These are phyloP conservation scores for Angomonas ambiguus DNA, from an alignment of 208 protist species.

Conservation along the genomic window DNA sequence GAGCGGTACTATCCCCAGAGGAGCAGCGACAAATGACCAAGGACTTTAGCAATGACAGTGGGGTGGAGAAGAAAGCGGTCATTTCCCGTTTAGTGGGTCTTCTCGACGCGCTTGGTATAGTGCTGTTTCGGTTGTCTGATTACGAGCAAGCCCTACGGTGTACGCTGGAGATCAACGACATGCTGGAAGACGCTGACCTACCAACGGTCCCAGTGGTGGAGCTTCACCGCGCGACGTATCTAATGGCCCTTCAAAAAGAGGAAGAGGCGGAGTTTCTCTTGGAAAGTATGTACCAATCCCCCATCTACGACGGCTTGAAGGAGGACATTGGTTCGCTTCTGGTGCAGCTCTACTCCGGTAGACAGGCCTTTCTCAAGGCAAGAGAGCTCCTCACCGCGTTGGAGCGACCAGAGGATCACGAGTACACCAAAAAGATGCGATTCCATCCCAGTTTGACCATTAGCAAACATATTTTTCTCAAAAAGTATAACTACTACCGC, in stretches of 20 bases:
- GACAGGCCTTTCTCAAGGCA: conserved; percentile 70
- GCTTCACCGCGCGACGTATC: conserved; percentile 73
- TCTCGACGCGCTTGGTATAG: conserved; percentile 73
- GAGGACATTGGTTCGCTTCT: conserved; percentile 54
- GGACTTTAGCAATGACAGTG: conserved; percentile 10
- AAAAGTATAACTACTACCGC: conserved; percentile 67
- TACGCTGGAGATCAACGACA: conserved; percentile 57
- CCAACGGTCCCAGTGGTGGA: conserved; percentile 28
- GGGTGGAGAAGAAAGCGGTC: conserved; percentile 31
- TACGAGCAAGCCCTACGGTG: conserved; percentile 76
- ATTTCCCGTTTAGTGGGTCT: conserved; percentile 56
- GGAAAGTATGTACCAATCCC: conserved; percentile 33
- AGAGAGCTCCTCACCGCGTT: conserved; percentile 55
- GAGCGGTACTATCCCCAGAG: background rate
- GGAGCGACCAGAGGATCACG: conserved; percentile 13
- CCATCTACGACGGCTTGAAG: conserved; percentile 23
- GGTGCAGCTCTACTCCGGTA: conserved; percentile 72
- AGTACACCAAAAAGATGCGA: background rate
- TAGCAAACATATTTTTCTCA: conserved; percentile 71
- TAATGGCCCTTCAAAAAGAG: conserved; percentile 69
- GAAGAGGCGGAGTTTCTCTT: conserved; percentile 78
- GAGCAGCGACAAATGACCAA: background rate
- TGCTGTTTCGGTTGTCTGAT: conserved; percentile 60
- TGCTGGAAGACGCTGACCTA: conserved; percentile 19
- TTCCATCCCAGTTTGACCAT: conserved; percentile 33